These are phyloP conservation scores for Gossypium ekmanianum DNA, from an alignment of 345 rosid species.

Conservation along the genomic window DNA sequence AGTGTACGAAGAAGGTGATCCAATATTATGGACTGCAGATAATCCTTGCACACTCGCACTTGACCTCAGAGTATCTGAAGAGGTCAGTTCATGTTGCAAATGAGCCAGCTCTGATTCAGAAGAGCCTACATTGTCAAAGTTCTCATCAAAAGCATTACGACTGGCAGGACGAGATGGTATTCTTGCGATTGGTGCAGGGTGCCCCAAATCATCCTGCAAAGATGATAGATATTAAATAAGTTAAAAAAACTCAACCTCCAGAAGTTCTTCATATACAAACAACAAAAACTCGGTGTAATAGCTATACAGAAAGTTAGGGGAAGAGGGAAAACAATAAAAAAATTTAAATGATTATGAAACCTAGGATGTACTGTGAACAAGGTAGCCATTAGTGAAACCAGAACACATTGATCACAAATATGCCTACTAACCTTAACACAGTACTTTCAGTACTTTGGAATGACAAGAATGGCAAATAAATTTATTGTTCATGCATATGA, in stretches of 20 bases:
- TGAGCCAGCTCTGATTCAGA: constrained; percentile 51
- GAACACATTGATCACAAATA: not conserved
- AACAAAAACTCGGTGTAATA: not conserved
- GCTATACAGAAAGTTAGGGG: not conserved
- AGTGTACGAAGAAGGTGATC: constrained; percentile 50
- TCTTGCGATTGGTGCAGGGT: constrained; percentile 28
- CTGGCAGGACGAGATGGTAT: constrained; percentile 79
- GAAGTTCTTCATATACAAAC: not conserved
- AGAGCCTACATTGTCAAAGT: constrained; percentile 32
- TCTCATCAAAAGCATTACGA: constrained; percentile 68
- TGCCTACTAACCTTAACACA: not conserved
- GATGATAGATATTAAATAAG: not conserved
- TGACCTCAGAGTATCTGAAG: constrained; percentile 36
- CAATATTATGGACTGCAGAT: constrained; percentile 39
- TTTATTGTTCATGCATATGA: not conserved
- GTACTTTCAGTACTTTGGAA: not conserved
- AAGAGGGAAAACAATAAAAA: not conserved
- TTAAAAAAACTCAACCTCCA: not conserved
- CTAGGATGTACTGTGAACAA: not conserved
- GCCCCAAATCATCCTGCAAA: constrained; percentile 69
- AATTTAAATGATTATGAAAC: not conserved
- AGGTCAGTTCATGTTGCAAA: constrained; percentile 34
- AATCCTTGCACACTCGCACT: constrained; percentile 45
- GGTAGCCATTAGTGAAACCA: not conserved
- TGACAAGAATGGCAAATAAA: not conserved